Percentiles rank a stretch among this genome's conserved stretches.
Conservation (phyloP, 768 basidiomycete genomes). For the Pholiota microspora region DNA sequence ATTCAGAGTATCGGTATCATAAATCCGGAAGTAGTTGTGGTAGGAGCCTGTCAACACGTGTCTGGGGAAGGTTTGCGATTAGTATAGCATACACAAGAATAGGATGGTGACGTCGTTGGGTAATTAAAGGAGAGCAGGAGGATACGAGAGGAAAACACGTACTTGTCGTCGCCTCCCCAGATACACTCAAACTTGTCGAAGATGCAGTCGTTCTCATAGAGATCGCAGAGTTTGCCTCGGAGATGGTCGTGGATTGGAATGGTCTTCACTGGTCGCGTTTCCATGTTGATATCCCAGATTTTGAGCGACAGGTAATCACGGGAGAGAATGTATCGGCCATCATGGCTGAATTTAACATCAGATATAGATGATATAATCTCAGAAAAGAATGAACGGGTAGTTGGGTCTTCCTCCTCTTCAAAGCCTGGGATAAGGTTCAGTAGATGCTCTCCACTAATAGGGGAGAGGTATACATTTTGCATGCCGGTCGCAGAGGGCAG, state of each 20-base stretch:
- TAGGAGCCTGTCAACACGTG: constrained; percentile 99
- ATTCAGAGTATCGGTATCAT: constrained; percentile 82
- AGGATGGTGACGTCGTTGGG: constrained; percentile 5
- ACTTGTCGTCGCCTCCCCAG: constrained; percentile 96
- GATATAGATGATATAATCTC: constrained; percentile 99
- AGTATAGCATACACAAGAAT: constrained; percentile 15
- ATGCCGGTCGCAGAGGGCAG: constrained; percentile 92
- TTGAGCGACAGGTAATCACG: constrained; percentile 97
- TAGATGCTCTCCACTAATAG: no score
- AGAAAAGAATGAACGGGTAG: constrained; percentile 97
- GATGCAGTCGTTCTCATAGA: constrained; percentile 99
- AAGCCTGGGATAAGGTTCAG: constrained; percentile 64
- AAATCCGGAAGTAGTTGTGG: constrained; percentile 99
- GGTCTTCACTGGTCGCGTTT: constrained; percentile 91
- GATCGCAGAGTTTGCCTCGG: constrained; percentile 93
- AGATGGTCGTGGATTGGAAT: constrained; percentile 99
- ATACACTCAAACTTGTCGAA: constrained; percentile 99
- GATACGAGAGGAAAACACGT: constrained; percentile 35
- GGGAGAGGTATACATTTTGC: constrained; percentile 87
- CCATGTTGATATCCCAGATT: constrained; percentile 99
- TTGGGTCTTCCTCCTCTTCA: constrained; percentile 98
- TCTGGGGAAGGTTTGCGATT: constrained; percentile 40
- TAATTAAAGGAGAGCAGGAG: constrained; percentile 19
- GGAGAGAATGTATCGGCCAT: constrained; percentile 94
- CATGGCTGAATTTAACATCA: constrained; percentile 98